Conservation (phyloP, 352 stramenopile species). For the Phytopythium sindhum region DNA sequence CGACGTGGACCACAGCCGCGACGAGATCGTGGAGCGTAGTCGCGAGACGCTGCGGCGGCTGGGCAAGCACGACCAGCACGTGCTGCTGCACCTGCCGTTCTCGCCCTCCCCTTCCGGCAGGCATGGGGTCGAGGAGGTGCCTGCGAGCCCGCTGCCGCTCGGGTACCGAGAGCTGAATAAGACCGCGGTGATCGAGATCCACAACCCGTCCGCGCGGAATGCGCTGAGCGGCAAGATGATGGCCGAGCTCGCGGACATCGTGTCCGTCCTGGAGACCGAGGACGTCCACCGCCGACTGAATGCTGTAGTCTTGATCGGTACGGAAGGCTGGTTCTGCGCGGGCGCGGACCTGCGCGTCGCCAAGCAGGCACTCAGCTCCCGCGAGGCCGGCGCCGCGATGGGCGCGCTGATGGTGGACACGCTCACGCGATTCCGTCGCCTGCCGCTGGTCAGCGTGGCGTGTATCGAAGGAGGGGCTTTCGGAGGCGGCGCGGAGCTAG, state of each 20-base stretch:
- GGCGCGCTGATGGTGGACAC: slow-evolving; percentile 70
- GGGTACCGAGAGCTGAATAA: slow-evolving; percentile 28
- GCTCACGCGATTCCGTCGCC: slow-evolving; percentile 59
- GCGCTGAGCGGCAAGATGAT: slow-evolving; percentile 88
- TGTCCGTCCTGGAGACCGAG: slow-evolving; percentile 53
- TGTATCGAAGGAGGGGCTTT: slow-evolving; percentile 78
- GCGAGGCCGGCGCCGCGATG: slow-evolving; percentile 63
- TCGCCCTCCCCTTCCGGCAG: background rate
- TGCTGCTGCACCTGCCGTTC: slow-evolving; percentile 41
- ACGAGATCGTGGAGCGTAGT: slow-evolving; percentile 28
- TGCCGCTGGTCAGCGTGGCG: slow-evolving; percentile 81
- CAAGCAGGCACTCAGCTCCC: slow-evolving; percentile 71
- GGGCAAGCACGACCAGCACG: slow-evolving; percentile 27
- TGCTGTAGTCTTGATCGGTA: slow-evolving; percentile 51
- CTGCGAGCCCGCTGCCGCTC: slow-evolving; percentile 6
- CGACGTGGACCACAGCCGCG: slow-evolving; percentile 30
- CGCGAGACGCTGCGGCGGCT: slow-evolving; percentile 47
- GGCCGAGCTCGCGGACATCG: slow-evolving; percentile 72
- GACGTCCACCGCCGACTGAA: slow-evolving; percentile 55
- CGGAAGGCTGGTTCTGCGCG: slow-evolving; percentile 76
- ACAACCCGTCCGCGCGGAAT: slow-evolving; percentile 66
- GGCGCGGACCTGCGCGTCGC: slow-evolving; percentile 80
- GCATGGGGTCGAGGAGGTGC: background rate
- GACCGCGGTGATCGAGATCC: slow-evolving; percentile 63
- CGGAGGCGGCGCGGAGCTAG: slow-evolving; percentile 80